Evolutionary conservation across 208 protist species (phyloP).

Genomic region (Blastocrithidia nonstop): DNA sequence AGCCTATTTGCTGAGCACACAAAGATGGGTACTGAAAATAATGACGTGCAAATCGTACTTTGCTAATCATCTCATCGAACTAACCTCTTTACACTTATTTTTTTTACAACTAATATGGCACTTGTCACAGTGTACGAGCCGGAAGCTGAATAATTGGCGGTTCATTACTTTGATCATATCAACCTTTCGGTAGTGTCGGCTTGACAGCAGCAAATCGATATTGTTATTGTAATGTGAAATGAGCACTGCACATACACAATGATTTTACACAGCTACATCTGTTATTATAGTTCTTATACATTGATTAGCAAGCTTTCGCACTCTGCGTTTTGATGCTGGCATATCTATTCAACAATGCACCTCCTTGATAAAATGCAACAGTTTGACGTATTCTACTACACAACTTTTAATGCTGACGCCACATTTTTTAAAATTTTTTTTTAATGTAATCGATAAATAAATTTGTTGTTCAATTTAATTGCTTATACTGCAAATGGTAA

Average conservation of each 20-base stretch:
- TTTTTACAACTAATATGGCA: conserved; percentile 36
- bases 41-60: conserved; percentile 38
- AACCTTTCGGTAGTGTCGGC: not conserved
- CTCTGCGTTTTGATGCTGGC: no score
- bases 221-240: not conserved
- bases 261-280: not conserved
- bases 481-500: no score
- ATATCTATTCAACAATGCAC: no score
- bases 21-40: conserved; percentile 84
- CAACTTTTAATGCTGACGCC: no score
- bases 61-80: conserved; percentile 40
- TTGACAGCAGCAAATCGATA: no score
- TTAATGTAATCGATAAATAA: no score
- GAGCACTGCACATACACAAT: not conserved
- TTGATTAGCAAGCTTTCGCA: no score
- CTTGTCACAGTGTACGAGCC: conserved; percentile 57
- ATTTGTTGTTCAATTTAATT: no score
- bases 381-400: no score
- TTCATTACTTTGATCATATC: conserved; percentile 12
- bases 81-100: conserved; percentile 18
- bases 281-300: not conserved
- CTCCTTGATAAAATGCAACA: no score
- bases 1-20: conserved; percentile 73
- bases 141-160: conserved; percentile 78
- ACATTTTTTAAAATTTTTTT: no score